Evolutionary conservation across 164 flowering plant species (phyloP).

Genomic region (Protea cynaroides): DNA sequence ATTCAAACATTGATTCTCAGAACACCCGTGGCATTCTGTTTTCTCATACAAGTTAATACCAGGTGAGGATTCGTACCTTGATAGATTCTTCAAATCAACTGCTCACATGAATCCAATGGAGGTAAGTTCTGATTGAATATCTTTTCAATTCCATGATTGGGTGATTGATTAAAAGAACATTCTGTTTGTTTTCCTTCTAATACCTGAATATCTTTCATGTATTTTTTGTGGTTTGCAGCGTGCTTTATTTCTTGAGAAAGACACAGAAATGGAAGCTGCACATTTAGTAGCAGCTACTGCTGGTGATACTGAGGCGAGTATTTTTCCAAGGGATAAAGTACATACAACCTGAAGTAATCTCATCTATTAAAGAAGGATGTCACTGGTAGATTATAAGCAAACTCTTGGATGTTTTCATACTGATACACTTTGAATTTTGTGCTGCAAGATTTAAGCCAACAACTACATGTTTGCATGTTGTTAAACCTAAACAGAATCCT

Average conservation of each 20-base stretch:
- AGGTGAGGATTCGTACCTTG: slow-evolving; percentile 84
- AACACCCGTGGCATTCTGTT: neutral
- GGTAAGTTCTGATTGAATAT: slow-evolving; percentile 28
- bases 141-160: neutral
- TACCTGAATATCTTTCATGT: neutral
- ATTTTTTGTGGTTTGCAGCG: slow-evolving; percentile 44
- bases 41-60: slow-evolving; percentile 16
- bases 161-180: neutral
- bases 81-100: slow-evolving; percentile 79
- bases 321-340: neutral
- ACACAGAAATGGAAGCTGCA: slow-evolving; percentile 86
- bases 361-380: neutral
- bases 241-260: slow-evolving; percentile 84
- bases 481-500: too few relatives aligned
- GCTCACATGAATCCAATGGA: slow-evolving; percentile 66
- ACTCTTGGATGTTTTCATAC: too few relatives aligned
- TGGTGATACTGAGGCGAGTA: slow-evolving; percentile 88
- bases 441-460: too few relatives aligned
- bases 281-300: slow-evolving; percentile 92
- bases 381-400: too few relatives aligned
- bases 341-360: neutral
- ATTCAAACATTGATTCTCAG: neutral
- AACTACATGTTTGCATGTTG: too few relatives aligned
- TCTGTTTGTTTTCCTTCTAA: neutral
- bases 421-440: too few relatives aligned